These are phyloP conservation scores for Ophiobolus disseminans DNA, from an alignment of 2,329 filamentous ascomycete genomes.

Conservation along the genomic window DNA sequence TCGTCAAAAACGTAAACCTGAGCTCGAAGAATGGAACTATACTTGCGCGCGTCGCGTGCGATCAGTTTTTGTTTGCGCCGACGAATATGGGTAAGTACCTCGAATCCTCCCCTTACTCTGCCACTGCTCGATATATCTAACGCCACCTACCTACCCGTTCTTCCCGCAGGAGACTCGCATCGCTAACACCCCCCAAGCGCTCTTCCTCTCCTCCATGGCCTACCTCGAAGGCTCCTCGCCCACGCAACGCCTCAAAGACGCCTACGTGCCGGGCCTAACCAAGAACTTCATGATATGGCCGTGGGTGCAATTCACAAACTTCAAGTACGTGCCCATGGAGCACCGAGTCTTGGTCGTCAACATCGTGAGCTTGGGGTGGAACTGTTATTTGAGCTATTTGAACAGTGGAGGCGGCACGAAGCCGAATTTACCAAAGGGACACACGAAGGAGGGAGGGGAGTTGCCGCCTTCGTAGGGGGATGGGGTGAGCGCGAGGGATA, in stretches of 20 bases:
- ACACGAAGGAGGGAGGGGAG: slow-evolving; percentile 33
- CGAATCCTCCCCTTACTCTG: background rate
- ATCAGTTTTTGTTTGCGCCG: slow-evolving; percentile 86
- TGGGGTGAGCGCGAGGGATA: background rate
- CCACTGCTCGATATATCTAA: background rate
- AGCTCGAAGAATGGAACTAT: slow-evolving; percentile 73
- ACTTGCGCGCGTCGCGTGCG: slow-evolving; percentile 74
- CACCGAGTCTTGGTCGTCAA: slow-evolving; percentile 88
- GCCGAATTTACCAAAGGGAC: slow-evolving; percentile 14
- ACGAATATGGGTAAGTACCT: slow-evolving; percentile 68
- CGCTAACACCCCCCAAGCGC: slow-evolving; percentile 21
- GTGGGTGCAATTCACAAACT: slow-evolving; percentile 82
- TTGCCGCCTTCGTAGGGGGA: slow-evolving; percentile 32
- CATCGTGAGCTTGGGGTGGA: slow-evolving; percentile 62
- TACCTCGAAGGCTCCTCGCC: slow-evolving; percentile 73
- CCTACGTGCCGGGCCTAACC: slow-evolving; percentile 74
- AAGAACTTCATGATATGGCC: slow-evolving; percentile 93
- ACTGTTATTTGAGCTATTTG: slow-evolving; percentile 51
- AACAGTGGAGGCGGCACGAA: slow-evolving; percentile 41
- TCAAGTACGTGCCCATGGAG: slow-evolving; percentile 83
- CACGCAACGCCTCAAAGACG: slow-evolving; percentile 73
- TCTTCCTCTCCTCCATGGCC: slow-evolving; percentile 86
- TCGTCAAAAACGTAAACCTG: slow-evolving; percentile 72
- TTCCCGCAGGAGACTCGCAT: background rate
- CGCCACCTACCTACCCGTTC: background rate